phyloP scores from a whole-genome alignment of 257 asterid species.

The Euphrasia confusa region DNA sequence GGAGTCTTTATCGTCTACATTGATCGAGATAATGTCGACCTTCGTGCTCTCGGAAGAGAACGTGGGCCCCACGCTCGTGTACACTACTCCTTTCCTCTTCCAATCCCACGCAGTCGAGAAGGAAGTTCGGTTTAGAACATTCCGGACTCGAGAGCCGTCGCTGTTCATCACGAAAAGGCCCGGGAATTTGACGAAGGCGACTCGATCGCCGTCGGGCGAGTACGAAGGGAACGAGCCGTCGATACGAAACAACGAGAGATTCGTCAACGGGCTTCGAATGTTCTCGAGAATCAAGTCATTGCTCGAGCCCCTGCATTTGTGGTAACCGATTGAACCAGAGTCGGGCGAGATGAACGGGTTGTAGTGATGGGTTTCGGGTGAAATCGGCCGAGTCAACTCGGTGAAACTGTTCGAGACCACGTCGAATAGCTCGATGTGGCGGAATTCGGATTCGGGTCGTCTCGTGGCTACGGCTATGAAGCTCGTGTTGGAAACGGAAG shows the following conservation, averaged over 20 bases:
- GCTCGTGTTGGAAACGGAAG: slow-evolving; percentile 42
- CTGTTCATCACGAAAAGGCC: slow-evolving; percentile 68
- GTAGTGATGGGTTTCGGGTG: slow-evolving; percentile 59
- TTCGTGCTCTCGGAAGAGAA: slow-evolving; percentile 68
- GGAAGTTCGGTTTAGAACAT: slow-evolving; percentile 33
- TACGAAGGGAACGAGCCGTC: slow-evolving; percentile 87
- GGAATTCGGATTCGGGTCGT: slow-evolving; percentile 53
- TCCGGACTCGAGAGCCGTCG: slow-evolving; percentile 66
- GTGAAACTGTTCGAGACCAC: slow-evolving; percentile 34
- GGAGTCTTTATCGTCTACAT: slow-evolving; percentile 55
- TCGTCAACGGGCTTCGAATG: slow-evolving; percentile 44
- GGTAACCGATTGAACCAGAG: slow-evolving; percentile 58
- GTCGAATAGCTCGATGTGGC: slow-evolving; percentile 75
- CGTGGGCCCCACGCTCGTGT: slow-evolving; percentile 69
- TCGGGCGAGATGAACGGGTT: slow-evolving; percentile 81
- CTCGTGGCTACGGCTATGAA: slow-evolving; percentile 79
- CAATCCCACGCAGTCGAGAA: slow-evolving; percentile 83
- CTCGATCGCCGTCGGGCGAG: slow-evolving; percentile 61
- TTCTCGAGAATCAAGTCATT: slow-evolving; percentile 52
- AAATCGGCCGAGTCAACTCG: slow-evolving; percentile 45
- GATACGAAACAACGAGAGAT: slow-evolving; percentile 55
- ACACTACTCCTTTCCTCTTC: slow-evolving; percentile 72
- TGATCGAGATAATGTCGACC: slow-evolving; percentile 67
- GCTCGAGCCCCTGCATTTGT: slow-evolving; percentile 54
- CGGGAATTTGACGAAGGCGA: slow-evolving; percentile 58